These are phyloP conservation scores for Paratinospora sagittata DNA, from an alignment of 164 flowering plant species.

Conservation along the genomic window DNA sequence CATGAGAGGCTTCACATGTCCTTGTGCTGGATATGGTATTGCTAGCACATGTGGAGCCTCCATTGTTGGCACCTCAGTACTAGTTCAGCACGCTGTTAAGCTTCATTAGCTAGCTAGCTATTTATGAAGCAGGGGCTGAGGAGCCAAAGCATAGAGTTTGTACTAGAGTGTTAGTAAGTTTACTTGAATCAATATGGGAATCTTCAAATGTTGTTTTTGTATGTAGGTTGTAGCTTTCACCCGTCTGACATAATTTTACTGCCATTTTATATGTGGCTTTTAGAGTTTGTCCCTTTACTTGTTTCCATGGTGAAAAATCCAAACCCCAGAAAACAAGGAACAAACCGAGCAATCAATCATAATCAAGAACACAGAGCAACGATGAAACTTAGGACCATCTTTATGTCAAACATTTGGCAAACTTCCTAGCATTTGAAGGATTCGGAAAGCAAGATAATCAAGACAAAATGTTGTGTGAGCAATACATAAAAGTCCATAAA, in stretches of 20 bases:
- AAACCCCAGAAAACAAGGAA: background rate
- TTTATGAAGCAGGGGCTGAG: background rate
- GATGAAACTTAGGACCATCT: too few species aligned
- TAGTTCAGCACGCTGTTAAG: background rate
- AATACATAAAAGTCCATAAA: background rate
- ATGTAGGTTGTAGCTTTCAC: background rate
- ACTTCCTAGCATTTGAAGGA: background rate
- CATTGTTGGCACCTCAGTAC: background rate
- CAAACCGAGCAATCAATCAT: background rate
- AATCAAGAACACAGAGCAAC: background rate
- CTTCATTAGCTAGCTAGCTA: background rate
- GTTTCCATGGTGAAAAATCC: background rate
- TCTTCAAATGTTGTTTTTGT: background rate
- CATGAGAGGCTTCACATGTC: constrained; percentile 24
- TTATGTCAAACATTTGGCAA: background rate
- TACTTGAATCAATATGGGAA: background rate
- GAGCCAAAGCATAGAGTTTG: background rate
- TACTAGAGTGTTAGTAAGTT: background rate
- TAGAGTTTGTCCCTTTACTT: background rate
- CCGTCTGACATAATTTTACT: background rate
- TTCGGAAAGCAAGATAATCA: background rate
- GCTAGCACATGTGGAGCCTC: constrained; percentile 20
- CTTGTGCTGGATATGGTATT: constrained; percentile 25
- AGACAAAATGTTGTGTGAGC: background rate
- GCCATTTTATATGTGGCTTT: background rate